Base-by-base conservation (phyloP, 2,329 filamentous ascomycete species). In the Fusarium sp. region DNA sequence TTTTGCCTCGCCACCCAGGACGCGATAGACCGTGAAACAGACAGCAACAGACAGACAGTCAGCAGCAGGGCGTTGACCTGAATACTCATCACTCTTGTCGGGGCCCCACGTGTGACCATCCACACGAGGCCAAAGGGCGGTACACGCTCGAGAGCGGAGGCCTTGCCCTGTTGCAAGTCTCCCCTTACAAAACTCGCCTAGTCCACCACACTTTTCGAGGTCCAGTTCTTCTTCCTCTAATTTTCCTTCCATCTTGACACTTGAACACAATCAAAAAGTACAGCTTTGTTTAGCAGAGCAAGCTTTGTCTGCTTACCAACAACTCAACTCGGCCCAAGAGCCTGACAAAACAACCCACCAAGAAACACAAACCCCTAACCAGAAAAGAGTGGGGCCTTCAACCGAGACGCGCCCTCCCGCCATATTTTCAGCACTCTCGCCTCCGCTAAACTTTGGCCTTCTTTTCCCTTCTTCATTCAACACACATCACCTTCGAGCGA, bases 1-100 rank as follows among this genome's bases (percentile, higher is more conserved):
- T 69, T 51, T 71, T 71, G 53, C 68, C 60, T 71, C 61, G 68
- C 68, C 68, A 70, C 68, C 46, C 61, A 28, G 47, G 40, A 30
- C 28, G 28, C 64, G 43, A 43, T 28, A 58, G 54, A 65, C 54
- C 39, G 55, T 70, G 59, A 70, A 52, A 60, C 63, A 65, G 28
- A 48, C 40, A 40, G 9, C 50, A 37, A 27, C 28, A 51, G 34
- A 53, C 34, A 23, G 50, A 23, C 23, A 39, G 46, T 18, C 36
- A 60, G 48, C 37, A 63, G 56, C 46, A 70, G 62, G 67, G 59
- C 58, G 54, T 41, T 46, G 39, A 67, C 34, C 46, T 28, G 37
- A 41, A 48, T 18, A 37, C 27, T 53, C 51, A 23, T 46, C 41
- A 60, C 47, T 47, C 39, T 47, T 41, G 44, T 65, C 52, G 46